Percentiles rank a stretch among this genome's conserved stretches.
phyloP scores from a whole-genome alignment of 2,329 filamentous ascomycete genomes.

The Thyridium curvatum region DNA sequence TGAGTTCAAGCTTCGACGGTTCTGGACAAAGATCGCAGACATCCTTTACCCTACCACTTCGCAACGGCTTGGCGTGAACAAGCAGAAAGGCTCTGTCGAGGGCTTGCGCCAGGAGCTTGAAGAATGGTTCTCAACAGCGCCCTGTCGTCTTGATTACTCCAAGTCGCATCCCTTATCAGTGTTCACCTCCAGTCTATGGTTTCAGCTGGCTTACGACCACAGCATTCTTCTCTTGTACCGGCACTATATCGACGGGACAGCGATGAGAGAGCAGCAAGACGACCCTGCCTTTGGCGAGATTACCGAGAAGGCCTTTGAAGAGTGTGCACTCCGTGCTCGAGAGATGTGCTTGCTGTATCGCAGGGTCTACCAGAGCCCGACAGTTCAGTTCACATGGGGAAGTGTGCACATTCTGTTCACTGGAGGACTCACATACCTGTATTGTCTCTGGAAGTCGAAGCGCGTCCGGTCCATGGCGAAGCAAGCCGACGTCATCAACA shows the following conservation, averaged over 20 bases:
- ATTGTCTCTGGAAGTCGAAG: conserved; percentile 20
- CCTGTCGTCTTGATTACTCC: conserved; percentile 6
- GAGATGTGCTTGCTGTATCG: conserved; percentile 27
- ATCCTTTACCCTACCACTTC: conserved; percentile 13
- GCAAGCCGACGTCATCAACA: conserved; percentile 17
- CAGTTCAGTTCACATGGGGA: conserved; percentile 24
- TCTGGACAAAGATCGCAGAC: conserved; percentile 21
- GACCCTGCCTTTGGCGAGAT: background rate
- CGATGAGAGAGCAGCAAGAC: background rate
- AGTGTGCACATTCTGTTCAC: conserved; percentile 27
- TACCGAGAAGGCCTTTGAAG: conserved; percentile 7
- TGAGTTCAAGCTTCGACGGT: conserved; percentile 17
- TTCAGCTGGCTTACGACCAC: conserved; percentile 28
- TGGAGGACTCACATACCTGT: conserved; percentile 25
- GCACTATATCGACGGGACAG: conserved; percentile 11
- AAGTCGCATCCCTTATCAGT: conserved; percentile 15
- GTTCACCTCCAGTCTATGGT: conserved; percentile 30
- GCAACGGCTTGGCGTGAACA: background rate
- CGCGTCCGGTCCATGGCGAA: conserved; percentile 7
- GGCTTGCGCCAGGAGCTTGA: conserved; percentile 17
- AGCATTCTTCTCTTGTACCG: conserved; percentile 30
- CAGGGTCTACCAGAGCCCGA: conserved; percentile 20
- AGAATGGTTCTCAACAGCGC: conserved; percentile 15
- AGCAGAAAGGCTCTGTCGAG: conserved; percentile 7
- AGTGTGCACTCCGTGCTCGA: conserved; percentile 10